Base-by-base conservation (phyloP, 495 filamentous ascomycete species). In the Apodospora peruviana region DNA sequence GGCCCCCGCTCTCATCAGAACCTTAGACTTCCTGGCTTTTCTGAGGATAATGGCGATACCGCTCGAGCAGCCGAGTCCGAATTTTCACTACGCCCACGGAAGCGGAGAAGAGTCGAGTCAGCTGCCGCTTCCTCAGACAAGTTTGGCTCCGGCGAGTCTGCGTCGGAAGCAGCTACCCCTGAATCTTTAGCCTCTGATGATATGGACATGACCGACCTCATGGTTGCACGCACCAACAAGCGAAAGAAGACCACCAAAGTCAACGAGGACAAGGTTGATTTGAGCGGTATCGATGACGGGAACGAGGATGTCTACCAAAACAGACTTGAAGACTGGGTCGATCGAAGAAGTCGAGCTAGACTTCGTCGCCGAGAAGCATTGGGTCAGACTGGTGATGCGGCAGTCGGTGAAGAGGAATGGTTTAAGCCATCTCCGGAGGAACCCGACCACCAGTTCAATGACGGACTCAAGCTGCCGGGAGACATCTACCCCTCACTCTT, bases 401-500 rank as follows among this genome's bases (percentile, higher is more conserved):
- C 57, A 19, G 59, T 68, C n/a, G 67, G 71, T 7, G 67, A 74
- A 3, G 73, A 86, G 27, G 91, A 98, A 68, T 96, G 89, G 86
- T 76, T 87, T 47, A 82, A 83, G 61, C 87, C 88, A 2, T 90
- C 94, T 62, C 93, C 93, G 1, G 86, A 81, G 19, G 75, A 83
- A 14, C 74, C 84, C 0, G 88, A 91, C 64, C 72, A 87, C 48
- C 69, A 75, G 17, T 80, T 93, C 29, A 81, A 84, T 29, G 84
- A 86, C 43, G 88, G 83, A 12, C 78, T 91, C 38, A 85, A 78
- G 36, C 74, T 96, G 11, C 93, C 93, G 12, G 93, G 93, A 9
- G 93, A 98, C 51, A 88, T 97, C 12, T 89, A 84, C 57, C 88
- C 88, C 1, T 85, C 84, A 5, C 74, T 98, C 0, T 98, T 96